These are phyloP conservation scores for Hanseniaspora mollemarum DNA, from an alignment of 805 yeast genomes.

Conservation along the genomic window DNA sequence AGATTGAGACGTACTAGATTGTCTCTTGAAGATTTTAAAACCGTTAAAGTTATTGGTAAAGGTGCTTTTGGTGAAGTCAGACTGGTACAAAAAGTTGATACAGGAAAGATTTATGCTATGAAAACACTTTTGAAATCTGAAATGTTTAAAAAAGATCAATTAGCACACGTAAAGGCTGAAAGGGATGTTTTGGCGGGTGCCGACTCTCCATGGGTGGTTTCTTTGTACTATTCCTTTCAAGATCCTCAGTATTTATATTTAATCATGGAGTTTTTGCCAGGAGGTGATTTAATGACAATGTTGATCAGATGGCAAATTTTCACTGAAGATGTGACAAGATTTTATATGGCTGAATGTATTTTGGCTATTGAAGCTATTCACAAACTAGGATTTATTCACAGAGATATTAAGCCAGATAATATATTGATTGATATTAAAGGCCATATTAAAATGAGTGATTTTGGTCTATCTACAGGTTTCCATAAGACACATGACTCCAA, in stretches of 20 bases:
- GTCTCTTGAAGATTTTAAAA: conserved; percentile 69
- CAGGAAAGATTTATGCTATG: conserved; percentile 88
- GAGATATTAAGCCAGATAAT: conserved; percentile 97
- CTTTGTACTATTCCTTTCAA: conserved; percentile 67
- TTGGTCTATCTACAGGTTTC: conserved; percentile 83
- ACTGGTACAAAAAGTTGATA: conserved; percentile 82
- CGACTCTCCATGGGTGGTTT: conserved; percentile 82
- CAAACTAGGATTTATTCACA: conserved; percentile 83
- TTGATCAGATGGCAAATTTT: conserved; percentile 87
- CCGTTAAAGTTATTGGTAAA: conserved; percentile 84
- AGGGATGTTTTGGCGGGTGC: conserved; percentile 88
- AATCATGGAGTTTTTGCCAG: conserved; percentile 92
- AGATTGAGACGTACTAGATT: conserved; percentile 76
- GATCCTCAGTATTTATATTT: conserved; percentile 64
- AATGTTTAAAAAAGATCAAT: conserved; percentile 87
- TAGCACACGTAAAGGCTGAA: conserved; percentile 92
- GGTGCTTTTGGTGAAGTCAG: conserved; percentile 98
- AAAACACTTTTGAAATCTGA: conserved; percentile 81
- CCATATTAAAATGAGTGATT: conserved; percentile 71
- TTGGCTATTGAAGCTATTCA: conserved; percentile 90
- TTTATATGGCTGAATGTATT: conserved; percentile 93
- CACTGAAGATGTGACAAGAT: conserved; percentile 83
- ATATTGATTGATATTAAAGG: conserved; percentile 76
- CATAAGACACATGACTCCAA: conserved; percentile 85
- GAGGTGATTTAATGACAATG: conserved; percentile 91